Conservation (phyloP, 805 yeast genomes). For the Spencermartinsiella europaea region DNA sequence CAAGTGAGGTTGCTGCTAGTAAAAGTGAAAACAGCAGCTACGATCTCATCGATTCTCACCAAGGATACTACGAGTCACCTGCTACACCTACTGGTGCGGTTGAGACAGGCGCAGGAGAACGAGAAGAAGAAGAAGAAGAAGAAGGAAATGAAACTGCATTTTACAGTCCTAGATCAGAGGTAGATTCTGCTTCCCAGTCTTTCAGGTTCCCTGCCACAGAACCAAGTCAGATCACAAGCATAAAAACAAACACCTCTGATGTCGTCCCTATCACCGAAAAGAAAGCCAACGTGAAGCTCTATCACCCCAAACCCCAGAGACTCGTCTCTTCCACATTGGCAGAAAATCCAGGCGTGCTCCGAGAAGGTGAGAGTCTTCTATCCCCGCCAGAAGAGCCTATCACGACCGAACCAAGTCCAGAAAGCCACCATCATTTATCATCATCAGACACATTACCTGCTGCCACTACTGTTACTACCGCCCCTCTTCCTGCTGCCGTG, state of each 20-base stretch:
- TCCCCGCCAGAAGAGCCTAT: neutral
- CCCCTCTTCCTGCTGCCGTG: neutral
- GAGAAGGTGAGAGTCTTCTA: constrained; percentile 1
- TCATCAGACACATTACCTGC: too few relatives aligned
- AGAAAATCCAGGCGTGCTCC: constrained; percentile 2
- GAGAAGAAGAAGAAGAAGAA: too few relatives aligned
- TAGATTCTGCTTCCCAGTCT: neutral
- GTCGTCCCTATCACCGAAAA: neutral
- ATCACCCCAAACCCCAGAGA: constrained; percentile 23
- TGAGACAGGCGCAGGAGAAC: too few relatives aligned
- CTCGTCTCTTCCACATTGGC: constrained; percentile 13
- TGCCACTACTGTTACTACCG: neutral
- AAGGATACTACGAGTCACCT: too few relatives aligned
- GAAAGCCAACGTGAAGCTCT: constrained; percentile 8
- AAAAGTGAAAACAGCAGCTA: too few relatives aligned
- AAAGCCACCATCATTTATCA: too few relatives aligned
- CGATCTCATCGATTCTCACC: too few relatives aligned
- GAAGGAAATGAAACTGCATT: neutral
- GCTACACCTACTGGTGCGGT: neutral
- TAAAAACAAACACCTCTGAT: neutral
- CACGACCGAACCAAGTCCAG: neutral
- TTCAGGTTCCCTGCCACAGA: neutral
- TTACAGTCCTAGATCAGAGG: neutral
- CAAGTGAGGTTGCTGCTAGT: too few relatives aligned
- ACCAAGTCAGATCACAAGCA: neutral